Evolutionary conservation across 768 basidiomycete genomes (phyloP), one percentile per base, ranked within the genome.

Genomic region (Russula virescens): DNA sequence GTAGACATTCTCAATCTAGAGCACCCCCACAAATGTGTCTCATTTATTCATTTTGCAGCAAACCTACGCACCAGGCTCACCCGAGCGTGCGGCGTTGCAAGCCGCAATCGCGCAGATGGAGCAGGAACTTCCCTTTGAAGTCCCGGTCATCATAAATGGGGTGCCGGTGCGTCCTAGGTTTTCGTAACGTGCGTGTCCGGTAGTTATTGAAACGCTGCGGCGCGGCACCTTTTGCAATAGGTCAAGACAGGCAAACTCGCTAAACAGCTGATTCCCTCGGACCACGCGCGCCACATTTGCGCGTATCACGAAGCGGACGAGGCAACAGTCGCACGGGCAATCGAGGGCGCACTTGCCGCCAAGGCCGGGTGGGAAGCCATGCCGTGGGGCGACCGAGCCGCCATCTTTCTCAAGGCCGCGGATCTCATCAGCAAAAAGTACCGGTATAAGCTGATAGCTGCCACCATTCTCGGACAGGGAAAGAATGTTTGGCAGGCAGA

Each of bases 401-500:
- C 97, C 43, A 96, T 99, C 75, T 99, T 98, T 79, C 80, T 99
- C 67, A 97, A 96, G 75, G 97, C 97, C 5, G 97, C 97, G 25
- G 97, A 99, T 73, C 85, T 99, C 55, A 84, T 94, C 61, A 87
- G 91, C 71, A 92, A 91, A 58, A 99, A 98, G 80, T 97, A 98
- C 74, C 81, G 97, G 66, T 96, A 95, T 78, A 88, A 88, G 76
- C 79, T 99, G 51, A 81, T 98, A 77, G 97, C 97, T 46, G 94
- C 96, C 45, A 98, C 96, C 48, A 97, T 99, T 76, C 80, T 99
- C 51, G 97, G 97, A 18, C 97, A 99, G 77, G 97, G 97, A 46
- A 99, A 99, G 85, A 99, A 98, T 73, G 88, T 82, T 18, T 99
- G 97, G 97, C 97, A 99, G 77, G 97, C 97, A 18, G 97, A 99